Evolutionary conservation across 805 yeast genomes (phyloP).

Genomic region (Schizosaccharomyces osmophilus): DNA sequence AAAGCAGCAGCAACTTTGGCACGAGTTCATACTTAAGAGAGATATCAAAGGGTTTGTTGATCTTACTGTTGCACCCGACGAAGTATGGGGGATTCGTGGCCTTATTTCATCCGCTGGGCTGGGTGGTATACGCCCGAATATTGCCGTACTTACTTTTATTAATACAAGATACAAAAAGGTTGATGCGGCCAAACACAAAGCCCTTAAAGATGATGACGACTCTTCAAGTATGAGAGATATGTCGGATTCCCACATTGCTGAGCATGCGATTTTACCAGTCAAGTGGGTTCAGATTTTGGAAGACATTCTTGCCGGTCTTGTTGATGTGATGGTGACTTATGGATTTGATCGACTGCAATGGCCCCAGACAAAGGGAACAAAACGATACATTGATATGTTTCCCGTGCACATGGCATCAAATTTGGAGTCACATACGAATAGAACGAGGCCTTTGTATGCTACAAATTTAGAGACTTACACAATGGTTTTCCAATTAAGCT

Average conservation of each 20-base stretch:
- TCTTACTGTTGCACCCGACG: constrained; percentile 60
- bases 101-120: constrained; percentile 79
- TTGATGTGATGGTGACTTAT: constrained; percentile 81
- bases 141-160: constrained; percentile 73
- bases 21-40: constrained; percentile 49
- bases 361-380: constrained; percentile 23
- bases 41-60: constrained; percentile 85
- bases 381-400: constrained; percentile 53
- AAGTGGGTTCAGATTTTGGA: constrained; percentile 83
- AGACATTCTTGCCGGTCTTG: constrained; percentile 66
- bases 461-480: constrained; percentile 93
- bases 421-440: not conserved
- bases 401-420: constrained; percentile 67
- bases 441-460: constrained; percentile 29
- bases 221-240: not conserved
- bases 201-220: not conserved
- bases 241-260: not conserved
- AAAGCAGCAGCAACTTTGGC: constrained; percentile 61
- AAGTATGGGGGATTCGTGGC: constrained; percentile 89
- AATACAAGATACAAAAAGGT: constrained; percentile 17
- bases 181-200: not conserved
- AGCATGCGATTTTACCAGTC: not conserved
- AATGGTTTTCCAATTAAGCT: constrained; percentile 75
- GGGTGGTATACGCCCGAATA: constrained; percentile 97
- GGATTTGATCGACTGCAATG: constrained; percentile 47